Evolutionary conservation across 2,329 filamentous ascomycete species (phyloP).

Genomic region (Xylaria sp.): DNA sequence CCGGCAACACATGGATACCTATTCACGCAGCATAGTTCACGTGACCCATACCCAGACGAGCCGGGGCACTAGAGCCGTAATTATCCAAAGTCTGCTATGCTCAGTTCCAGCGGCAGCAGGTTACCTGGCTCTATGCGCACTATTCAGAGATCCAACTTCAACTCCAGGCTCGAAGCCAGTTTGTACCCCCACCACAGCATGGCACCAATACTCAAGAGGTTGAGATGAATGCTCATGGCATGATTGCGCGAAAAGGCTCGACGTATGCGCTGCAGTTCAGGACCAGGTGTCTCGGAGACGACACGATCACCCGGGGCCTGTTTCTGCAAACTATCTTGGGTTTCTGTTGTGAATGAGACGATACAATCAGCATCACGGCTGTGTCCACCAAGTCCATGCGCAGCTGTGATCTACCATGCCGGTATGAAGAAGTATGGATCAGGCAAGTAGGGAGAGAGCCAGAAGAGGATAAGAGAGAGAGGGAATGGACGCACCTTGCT

Average conservation of each 20-base stretch:
- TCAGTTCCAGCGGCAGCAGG: neutral
- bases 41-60: neutral
- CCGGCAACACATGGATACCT: neutral
- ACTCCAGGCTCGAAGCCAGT: slow-evolving; percentile 40
- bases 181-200: slow-evolving; percentile 49
- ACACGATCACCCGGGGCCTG: slow-evolving; percentile 39
- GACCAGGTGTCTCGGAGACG: slow-evolving; percentile 30
- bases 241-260: slow-evolving; percentile 52
- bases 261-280: slow-evolving; percentile 47
- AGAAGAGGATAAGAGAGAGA: neutral
- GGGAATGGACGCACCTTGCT: slow-evolving; percentile 46
- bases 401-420: too few relatives aligned
- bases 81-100: neutral
- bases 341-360: slow-evolving; percentile 8
- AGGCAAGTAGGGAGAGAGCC: too few relatives aligned
- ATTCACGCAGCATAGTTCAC: neutral
- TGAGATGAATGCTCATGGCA: slow-evolving; percentile 58
- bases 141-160: slow-evolving; percentile 20
- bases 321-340: slow-evolving; percentile 23
- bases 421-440: too few relatives aligned
- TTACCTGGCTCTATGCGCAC: neutral
- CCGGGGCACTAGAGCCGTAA: neutral
- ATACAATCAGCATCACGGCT: slow-evolving; percentile 1
- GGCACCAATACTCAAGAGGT: slow-evolving; percentile 51
- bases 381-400: neutral